Evolutionary conservation across 306 rosid species (phyloP).

Genomic region (Oemleria cerasiformis): DNA sequence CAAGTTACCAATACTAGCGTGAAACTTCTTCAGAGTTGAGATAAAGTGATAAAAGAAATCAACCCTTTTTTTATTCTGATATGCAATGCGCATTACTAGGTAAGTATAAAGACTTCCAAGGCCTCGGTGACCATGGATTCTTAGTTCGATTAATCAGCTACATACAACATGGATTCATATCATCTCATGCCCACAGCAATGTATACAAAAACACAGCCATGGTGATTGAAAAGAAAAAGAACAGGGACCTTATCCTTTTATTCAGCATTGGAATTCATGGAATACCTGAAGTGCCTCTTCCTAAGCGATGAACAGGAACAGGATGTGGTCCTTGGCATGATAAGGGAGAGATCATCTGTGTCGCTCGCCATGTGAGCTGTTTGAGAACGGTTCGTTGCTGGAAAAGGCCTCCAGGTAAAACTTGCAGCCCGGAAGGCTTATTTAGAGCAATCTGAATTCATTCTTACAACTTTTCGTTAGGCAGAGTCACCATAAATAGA

Average conservation of each 20-base stretch:
- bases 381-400: constrained; percentile 92
- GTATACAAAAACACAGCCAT: constrained; percentile 21
- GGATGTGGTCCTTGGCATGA: constrained; percentile 43
- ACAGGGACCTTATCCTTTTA: background rate
- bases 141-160: background rate
- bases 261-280: constrained; percentile 17
- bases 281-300: constrained; percentile 97
- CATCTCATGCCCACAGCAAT: constrained; percentile 15
- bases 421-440: constrained; percentile 95
- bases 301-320: constrained; percentile 90
- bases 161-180: background rate
- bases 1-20: background rate
- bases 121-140: background rate
- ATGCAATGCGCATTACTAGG: background rate
- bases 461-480: constrained; percentile 16
- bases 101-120: background rate
- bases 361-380: constrained; percentile 69
- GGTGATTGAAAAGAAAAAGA: background rate
- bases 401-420: constrained; percentile 90
- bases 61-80: background rate
- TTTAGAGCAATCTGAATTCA: constrained; percentile 70
- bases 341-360: constrained; percentile 31
- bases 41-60: background rate
- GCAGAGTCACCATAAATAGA: constrained; percentile 11
- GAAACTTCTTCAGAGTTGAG: background rate